Evolutionary conservation across 2,329 filamentous ascomycete genomes (phyloP), one percentile per base, ranked within the genome.

Genomic region (Basipetospora chlamydospora): DNA sequence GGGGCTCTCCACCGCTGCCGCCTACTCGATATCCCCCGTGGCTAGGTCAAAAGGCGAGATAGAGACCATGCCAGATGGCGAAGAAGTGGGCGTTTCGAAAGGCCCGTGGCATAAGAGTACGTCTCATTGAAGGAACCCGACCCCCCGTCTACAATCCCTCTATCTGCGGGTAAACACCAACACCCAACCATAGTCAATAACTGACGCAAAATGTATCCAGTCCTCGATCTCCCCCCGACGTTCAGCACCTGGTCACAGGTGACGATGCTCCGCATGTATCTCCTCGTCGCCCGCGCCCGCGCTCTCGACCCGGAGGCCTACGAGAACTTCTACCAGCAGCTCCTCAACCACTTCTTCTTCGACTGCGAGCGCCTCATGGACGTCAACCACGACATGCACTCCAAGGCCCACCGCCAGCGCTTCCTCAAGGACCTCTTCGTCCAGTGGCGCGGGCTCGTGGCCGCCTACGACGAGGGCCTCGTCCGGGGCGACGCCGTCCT

Each of bases 231-330:
- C 13, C 67, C 72, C 22, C 83, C 86, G 1, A 96, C 86, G 0
- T 98, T 98, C 58, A 87, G 79, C 53, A 88, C 83, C 39, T 98
- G 90, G 90, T 83, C 86, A 15, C 87, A 96, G 58, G 79, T 96
- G 30, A 90, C 87, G 25, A 93, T 94, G 68, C 70, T 98, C 40
- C 88, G 98, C 64, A 81, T 98, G 70, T 96, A 94, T 65, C 71
- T 95, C 40, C 60, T 96, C 41, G 81, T 83, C 38, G 80, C 83
- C 32, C 80, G 87, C 39, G 64, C 95, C 47, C 81, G 90, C 44
- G 78, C 77, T 56, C 73, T 95, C 47, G 77, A 83, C 16, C 63
- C 67, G 37, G 70, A 78, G 16, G 66, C 72, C 46, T 77, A 81
- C 46, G 69, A 73, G 42, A 70, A 74, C 39, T 94, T 86, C 77